Conservation (phyloP, 1,139 yeast species). For the Yamadazyma aaseri region DNA sequence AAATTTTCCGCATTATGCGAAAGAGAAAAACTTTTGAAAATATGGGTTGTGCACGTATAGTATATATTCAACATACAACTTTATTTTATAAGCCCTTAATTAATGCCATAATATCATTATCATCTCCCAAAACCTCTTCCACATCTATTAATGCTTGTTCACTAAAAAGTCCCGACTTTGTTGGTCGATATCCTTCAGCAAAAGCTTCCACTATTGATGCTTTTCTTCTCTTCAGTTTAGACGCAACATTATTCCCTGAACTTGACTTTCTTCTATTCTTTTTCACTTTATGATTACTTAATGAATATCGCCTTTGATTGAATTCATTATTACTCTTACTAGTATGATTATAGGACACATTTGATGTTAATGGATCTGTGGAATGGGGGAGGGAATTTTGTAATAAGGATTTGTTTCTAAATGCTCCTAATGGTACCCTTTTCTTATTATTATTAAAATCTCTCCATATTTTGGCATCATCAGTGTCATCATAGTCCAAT, state of each 20-base stretch:
- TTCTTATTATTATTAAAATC: conserved; percentile 53
- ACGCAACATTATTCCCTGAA: conserved; percentile 13
- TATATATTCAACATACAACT: no score
- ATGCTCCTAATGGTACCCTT: conserved; percentile 82
- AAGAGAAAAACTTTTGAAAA: no score
- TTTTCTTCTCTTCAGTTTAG: conserved; percentile 44
- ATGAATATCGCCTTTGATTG: conserved; percentile 21
- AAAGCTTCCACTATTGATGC: conserved; percentile 72
- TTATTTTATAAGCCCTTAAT: conserved; percentile 42
- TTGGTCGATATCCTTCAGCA: conserved; percentile 70
- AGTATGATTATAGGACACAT: conserved; percentile 22
- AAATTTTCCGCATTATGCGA: no score
- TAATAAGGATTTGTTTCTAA: conserved; percentile 70
- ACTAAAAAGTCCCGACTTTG: conserved; percentile 72
- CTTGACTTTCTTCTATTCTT: conserved; percentile 14
- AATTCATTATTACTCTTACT: conserved; percentile 21
- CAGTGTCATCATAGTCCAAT: conserved; percentile 74
- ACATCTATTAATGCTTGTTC: conserved; percentile 71
- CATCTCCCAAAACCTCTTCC: conserved; percentile 57
- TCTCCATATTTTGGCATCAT: conserved; percentile 51
- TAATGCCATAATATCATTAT: conserved; percentile 45
- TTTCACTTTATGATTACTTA: conserved; percentile 9
- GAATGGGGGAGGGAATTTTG: conserved; percentile 26
- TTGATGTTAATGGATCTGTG: conserved; percentile 22
- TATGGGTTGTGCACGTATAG: no score